Evolutionary conservation across 2,329 filamentous ascomycete genomes (phyloP).

Genomic region (Beauveria sp.): DNA sequence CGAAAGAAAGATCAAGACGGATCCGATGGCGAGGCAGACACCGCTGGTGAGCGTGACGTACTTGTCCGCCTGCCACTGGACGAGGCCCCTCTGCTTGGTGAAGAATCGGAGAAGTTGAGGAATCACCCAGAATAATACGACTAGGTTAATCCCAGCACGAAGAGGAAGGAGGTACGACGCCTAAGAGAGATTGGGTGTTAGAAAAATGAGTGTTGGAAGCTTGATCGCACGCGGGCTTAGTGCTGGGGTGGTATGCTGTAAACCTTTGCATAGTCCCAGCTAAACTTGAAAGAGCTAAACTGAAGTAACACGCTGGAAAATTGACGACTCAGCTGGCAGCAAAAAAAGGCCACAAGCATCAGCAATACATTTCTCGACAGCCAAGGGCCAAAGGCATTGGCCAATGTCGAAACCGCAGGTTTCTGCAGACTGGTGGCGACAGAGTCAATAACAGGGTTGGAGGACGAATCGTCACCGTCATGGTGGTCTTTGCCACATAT

Average conservation of each 20-base stretch:
- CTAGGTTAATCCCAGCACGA: slow-evolving; percentile 12
- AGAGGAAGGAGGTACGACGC: slow-evolving; percentile 16
- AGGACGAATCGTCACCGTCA: background rate
- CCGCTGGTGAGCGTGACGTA: slow-evolving; percentile 13
- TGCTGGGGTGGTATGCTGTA: background rate
- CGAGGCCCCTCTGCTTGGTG: background rate
- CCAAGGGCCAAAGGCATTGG: background rate
- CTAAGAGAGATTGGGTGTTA: background rate
- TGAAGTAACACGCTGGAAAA: background rate
- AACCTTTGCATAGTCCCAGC: background rate
- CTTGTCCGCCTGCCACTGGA: slow-evolving; percentile 10
- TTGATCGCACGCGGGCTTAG: background rate
- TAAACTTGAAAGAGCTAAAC: background rate
- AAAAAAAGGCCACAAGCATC: background rate
- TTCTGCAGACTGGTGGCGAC: background rate
- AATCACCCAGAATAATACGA: slow-evolving; percentile 9
- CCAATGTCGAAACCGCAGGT: background rate
- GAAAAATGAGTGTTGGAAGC: background rate
- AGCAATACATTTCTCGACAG: background rate
- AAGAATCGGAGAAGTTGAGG: slow-evolving; percentile 11
- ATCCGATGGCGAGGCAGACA: slow-evolving; percentile 11
- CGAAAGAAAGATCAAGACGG: slow-evolving; percentile 11
- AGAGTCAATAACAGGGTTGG: background rate
- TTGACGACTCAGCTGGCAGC: background rate
- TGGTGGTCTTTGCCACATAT: background rate